These are phyloP conservation scores for Solanum lignicaule DNA, from an alignment of 257 asterid genomes.

Conservation along the genomic window DNA sequence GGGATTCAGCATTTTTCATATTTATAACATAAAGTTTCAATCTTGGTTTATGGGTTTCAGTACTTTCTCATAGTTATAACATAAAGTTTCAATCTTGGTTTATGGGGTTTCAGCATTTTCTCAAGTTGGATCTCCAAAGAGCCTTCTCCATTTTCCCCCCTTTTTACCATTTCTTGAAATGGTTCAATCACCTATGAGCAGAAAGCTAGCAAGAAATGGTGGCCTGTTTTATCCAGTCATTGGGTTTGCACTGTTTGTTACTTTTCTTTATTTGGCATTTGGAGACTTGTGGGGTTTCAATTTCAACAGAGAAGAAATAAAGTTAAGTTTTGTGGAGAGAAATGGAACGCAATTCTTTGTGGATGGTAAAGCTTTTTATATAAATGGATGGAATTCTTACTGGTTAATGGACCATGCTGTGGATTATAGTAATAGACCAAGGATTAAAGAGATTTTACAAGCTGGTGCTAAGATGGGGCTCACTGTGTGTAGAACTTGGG, in stretches of 20 bases:
- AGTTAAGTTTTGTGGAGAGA: conserved; percentile 75
- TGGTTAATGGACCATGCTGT: conserved; percentile 98
- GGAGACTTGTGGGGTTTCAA: conserved; percentile 57
- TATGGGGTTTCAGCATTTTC: not conserved
- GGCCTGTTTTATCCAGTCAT: conserved; percentile 72
- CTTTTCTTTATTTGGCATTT: conserved; percentile 64
- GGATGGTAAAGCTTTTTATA: conserved; percentile 76
- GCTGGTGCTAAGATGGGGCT: conserved; percentile 93
- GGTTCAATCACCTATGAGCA: conserved; percentile 24
- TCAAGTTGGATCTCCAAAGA: conserved; percentile 6
- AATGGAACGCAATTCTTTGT: conserved; percentile 83
- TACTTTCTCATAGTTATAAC: not conserved
- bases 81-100: conserved; percentile 8
- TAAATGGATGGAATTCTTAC: conserved; percentile 97
- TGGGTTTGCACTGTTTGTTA: conserved; percentile 71
- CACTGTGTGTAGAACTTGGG: conserved; percentile 97
- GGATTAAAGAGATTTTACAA: conserved; percentile 57
- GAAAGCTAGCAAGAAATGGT: conserved; percentile 63
- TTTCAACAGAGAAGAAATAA: conserved; percentile 20
- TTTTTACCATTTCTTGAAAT: not conserved
- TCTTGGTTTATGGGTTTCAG: not conserved
- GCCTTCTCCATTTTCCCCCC: not conserved
- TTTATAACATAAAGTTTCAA: not conserved
- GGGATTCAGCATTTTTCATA: not conserved
- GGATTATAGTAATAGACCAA: conserved; percentile 47